Percentiles rank a stretch among this genome's conserved stretches.
phyloP scores from a whole-genome alignment of 768 basidiomycete genomes.

The Piloderma croceum region DNA sequence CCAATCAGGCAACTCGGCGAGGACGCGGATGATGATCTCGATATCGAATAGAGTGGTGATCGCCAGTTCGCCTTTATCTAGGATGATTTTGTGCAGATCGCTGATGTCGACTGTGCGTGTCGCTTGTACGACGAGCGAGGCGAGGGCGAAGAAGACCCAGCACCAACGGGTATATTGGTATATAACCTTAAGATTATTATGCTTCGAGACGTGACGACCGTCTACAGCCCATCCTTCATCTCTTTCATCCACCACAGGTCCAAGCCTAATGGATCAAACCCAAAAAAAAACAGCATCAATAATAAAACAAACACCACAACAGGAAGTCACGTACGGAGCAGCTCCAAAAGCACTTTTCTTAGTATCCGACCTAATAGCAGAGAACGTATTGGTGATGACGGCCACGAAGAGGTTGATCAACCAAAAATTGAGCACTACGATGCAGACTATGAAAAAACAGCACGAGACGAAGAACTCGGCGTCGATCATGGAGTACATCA shows the following conservation, averaged over 20 bases:
- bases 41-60: constrained; percentile 83
- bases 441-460: constrained; percentile 78
- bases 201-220: constrained; percentile 35
- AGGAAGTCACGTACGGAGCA: constrained; percentile 33
- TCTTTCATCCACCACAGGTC: constrained; percentile 42
- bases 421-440: constrained; percentile 91
- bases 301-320: neutral
- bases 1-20: constrained; percentile 77
- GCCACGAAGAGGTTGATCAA: constrained; percentile 91
- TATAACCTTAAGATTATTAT: constrained; percentile 47
- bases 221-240: constrained; percentile 59
- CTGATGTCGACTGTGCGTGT: constrained; percentile 52
- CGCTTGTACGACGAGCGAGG: constrained; percentile 68
- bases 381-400: constrained; percentile 92
- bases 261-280: too few relatives aligned
- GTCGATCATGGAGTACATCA: constrained; percentile 89
- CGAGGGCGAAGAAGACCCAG: constrained; percentile 73
- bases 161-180: constrained; percentile 59
- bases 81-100: constrained; percentile 36
- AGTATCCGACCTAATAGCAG: constrained; percentile 80
- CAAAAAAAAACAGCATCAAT: constrained; percentile 2
- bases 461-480: constrained; percentile 86
- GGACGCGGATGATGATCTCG: constrained; percentile 75
- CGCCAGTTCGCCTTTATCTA: constrained; percentile 64
- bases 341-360: constrained; percentile 91